Conservation (phyloP, 352 stramenopile genomes). For the Phytophthora sp. region DNA sequence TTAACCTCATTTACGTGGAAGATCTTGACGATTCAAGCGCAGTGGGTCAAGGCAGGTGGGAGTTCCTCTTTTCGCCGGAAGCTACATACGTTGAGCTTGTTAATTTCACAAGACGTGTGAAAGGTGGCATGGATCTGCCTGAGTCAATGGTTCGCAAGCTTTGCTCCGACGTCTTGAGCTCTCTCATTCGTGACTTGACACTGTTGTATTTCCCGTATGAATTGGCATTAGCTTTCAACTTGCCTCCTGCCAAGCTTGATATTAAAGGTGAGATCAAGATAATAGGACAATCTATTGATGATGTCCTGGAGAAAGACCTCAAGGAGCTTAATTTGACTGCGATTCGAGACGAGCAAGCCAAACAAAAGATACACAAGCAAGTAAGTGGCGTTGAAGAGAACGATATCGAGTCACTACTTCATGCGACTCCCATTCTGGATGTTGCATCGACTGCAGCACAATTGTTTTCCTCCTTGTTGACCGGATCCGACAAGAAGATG, state of each 20-base stretch:
- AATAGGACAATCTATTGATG: conserved; percentile 56
- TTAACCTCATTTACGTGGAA: conserved; percentile 74
- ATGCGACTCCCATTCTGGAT: conserved; percentile 34
- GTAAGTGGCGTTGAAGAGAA: neutral
- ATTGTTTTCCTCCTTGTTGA: conserved; percentile 43
- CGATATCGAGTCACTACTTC: neutral
- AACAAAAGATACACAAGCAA: conserved; percentile 27
- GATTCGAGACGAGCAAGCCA: conserved; percentile 22
- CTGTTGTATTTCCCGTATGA: conserved; percentile 75
- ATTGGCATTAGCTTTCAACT: conserved; percentile 58
- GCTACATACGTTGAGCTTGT: conserved; percentile 66
- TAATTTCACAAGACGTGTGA: conserved; percentile 70
- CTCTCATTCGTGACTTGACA: conserved; percentile 62
- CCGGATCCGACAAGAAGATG: conserved; percentile 54
- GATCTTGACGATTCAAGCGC: conserved; percentile 45
- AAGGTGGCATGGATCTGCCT: conserved; percentile 73
- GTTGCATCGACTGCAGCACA: conserved; percentile 46
- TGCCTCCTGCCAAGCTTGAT: conserved; percentile 63
- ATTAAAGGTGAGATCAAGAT: conserved; percentile 65
- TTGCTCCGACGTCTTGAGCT: conserved; percentile 66
- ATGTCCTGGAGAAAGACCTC: conserved; percentile 61
- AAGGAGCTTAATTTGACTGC: conserved; percentile 31
- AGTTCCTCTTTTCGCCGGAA: conserved; percentile 64
- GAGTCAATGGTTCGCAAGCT: conserved; percentile 77
- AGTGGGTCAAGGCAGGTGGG: conserved; percentile 57